Percentiles rank a stretch among this genome's conserved stretches.
Conservation (phyloP, 106 monocot species). For the Platanthera zijinensis region DNA sequence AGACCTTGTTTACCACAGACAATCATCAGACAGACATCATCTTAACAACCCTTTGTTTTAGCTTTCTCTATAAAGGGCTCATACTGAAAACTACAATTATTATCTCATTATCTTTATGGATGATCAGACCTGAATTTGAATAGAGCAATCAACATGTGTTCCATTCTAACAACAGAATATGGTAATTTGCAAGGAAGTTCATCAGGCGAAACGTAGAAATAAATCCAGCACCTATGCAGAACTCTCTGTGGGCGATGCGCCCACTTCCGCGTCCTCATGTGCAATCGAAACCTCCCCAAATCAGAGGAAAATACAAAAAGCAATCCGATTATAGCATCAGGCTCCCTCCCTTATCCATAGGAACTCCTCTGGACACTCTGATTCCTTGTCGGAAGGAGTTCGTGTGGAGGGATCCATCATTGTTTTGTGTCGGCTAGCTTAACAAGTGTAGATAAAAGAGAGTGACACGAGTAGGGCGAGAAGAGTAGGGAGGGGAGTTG, state of each 20-base stretch:
- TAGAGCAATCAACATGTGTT: neutral
- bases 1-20: neutral
- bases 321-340: neutral
- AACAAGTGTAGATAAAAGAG: neutral
- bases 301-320: neutral
- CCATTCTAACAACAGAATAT: neutral
- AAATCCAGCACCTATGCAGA: constrained; percentile 40
- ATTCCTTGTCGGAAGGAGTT: constrained; percentile 2
- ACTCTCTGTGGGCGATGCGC: constrained; percentile 18
- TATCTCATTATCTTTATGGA: too few relatives aligned
- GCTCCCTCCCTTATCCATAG: constrained; percentile 17
- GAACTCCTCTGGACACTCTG: constrained; percentile 49
- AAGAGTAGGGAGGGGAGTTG: neutral
- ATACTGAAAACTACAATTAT: too few relatives aligned
- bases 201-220: neutral
- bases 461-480: neutral
- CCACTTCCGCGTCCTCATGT: constrained; percentile 32
- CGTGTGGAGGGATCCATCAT: constrained; percentile 7
- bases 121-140: too few relatives aligned
- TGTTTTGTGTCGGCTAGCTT: neutral
- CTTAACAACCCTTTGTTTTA: too few relatives aligned
- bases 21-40: too few relatives aligned
- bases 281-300: constrained; percentile 2
- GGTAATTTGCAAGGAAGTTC: too few relatives aligned
- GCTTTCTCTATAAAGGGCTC: too few relatives aligned